These are phyloP conservation scores for Pichia californica DNA, from an alignment of 805 yeast species.

Conservation along the genomic window DNA sequence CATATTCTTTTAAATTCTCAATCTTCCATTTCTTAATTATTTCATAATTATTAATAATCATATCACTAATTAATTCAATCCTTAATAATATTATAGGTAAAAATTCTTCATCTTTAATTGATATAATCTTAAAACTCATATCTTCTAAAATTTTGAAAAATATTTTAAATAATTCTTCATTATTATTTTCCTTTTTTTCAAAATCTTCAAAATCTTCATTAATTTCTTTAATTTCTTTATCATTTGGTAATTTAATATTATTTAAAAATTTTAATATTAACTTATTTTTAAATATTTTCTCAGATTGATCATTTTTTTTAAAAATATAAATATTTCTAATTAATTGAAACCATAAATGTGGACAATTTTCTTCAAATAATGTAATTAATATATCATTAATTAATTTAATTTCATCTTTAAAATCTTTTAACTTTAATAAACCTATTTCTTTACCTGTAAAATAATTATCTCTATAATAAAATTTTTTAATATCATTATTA, in stretches of 20 bases:
- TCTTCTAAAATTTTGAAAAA: background rate
- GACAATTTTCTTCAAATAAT: background rate
- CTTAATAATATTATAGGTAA: constrained; percentile 10
- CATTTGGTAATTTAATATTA: too few species aligned
- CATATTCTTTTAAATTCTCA: background rate
- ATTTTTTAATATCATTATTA: background rate
- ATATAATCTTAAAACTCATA: background rate
- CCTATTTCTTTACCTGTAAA: constrained; percentile 5
- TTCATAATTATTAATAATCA: constrained; percentile 14
- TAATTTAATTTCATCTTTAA: background rate
- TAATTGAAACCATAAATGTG: constrained; percentile 11
- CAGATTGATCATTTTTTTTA: background rate
- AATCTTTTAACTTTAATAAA: background rate
- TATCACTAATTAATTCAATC: constrained; percentile 16
- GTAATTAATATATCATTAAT: background rate
- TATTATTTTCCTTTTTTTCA: background rate
- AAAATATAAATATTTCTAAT: constrained; percentile 5
- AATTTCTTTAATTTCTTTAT: constrained; percentile 14
- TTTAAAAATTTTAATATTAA: constrained; percentile 14
- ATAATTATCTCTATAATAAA: background rate
- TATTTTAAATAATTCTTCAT: background rate
- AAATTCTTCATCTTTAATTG: background rate
- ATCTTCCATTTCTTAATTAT: constrained; percentile 1
- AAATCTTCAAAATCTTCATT: constrained; percentile 4
- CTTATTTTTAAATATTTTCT: constrained; percentile 11